Base-by-base conservation (phyloP, 805 yeast species). In the Diddensiella caesifluorescens region DNA sequence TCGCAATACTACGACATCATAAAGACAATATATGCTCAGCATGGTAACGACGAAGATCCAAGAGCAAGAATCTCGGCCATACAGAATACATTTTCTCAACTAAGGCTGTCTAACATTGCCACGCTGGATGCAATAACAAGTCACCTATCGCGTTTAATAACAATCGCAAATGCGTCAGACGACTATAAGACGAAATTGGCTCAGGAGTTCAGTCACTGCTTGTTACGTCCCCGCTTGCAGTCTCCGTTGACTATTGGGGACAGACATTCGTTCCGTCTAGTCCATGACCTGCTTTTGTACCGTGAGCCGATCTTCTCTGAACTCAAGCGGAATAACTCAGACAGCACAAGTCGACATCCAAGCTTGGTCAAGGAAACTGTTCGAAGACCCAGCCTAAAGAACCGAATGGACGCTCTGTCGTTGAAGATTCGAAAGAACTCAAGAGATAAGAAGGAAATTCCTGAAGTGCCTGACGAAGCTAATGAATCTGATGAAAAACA, bases 61-160 rank as follows among this genome's bases (percentile, higher is more conserved):
- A 45, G 45, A 19, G 51, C 64, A 15, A 69, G 94, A 43, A 63
- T 81, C 10, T 71, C 68, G 36, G 87, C 88, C 0, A 62, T 85
- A 38, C 80, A 75, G 28, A 81, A 79, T 46, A 75, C 82, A 0
- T 66, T 86, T 44, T 69, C 75, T 3, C 83, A 83, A 44, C 68
- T 86, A 41, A 79, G 87, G 16, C 75, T 80, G 39, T 71, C 82
- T 34, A 83, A 81, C 53, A 67, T 85, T 32, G 90, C 94, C 1
- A 83, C 94, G 0, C 69, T 86, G 41, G 89, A 83, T 58, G 88
- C 89, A 1, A 61, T 86, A n/a, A 72, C 80, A 28, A 78, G 87
- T 1, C 95, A 86, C 60, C 74, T 86, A 57, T 71, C 73, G 39
- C 69, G 94, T 35, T 63, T 86, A 43, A 73, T 80, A 22, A 61